Base-by-base conservation (phyloP, 2,329 filamentous ascomycete genomes). In the Magnaporthales sp. region DNA sequence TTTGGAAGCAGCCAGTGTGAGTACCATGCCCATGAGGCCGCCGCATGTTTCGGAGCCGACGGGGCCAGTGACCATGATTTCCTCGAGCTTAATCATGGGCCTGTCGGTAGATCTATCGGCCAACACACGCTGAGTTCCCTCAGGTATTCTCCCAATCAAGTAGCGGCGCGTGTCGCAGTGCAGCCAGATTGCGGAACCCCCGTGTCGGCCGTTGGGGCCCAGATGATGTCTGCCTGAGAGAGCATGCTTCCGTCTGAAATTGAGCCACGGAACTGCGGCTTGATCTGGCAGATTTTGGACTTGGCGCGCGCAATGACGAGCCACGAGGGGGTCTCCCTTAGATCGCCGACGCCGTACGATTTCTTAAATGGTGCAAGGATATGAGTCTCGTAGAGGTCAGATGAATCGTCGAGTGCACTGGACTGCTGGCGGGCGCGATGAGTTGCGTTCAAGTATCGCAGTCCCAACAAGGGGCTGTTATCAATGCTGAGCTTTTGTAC, bases 161-260 rank as follows among this genome's bases (percentile, higher is more conserved):
- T 99, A 99, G 67, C 91, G 86, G 72, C 90, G 89, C 72, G 88
- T 86, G 72, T 94, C 91, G 73, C 93, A 93, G 74, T 94, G 89
- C 7, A 99, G 81, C 51, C 92, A 75, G 32, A 98, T 76, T 64
- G 86, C 85, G 2, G 92, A 91, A 66, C 94, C 94, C 0, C 86
- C 24, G 93, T 97, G 78, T 99, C 95, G 68, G 89, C 90, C 70
- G 94, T 95, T 15, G 94, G 94, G 68, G 90, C 91, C 22, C 89
- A 90, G 69, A 94, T 77, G 72, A 98, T 79, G 76, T 96, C 89
- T 67, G 93, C 82, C 72, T 82, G 87, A 74, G 84, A 89, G 71
- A 88, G 84, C 93, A 97, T 97, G 56, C 46, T 61, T 30, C 2
- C 3, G 5, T 51, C 15, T 51, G 32, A n/a, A 19, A 22, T 3